Base-by-base conservation (phyloP, 2,329 filamentous ascomycete species). In the Alternaria sp. region DNA sequence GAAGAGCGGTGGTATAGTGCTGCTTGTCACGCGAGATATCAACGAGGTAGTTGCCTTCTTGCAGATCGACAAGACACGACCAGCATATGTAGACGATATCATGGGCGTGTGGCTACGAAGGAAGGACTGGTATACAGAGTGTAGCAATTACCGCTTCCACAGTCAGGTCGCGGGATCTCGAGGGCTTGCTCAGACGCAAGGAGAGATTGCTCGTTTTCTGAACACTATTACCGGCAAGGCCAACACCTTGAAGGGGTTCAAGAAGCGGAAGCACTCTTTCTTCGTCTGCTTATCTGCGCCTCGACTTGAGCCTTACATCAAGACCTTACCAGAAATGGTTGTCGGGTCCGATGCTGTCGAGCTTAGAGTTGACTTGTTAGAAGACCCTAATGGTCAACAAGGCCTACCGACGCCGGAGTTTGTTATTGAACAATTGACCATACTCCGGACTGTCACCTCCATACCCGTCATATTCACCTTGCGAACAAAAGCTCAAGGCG, bases 281-380 rank as follows among this genome's bases (percentile, higher is more conserved):
- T 99, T 99, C 70, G 91, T 98, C 23, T 93, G 93, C 8, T 80
- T 99, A 46, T 98, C 95, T 0, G 82, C 95, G 51, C 91, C 93
- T 2, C 86, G 91, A 66, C 80, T 98, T 14, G 81, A 84, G 10
- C 80, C 85, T 21, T 86, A 88, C 29, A 75, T 87, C 8, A 82
- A 88, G 21, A 80, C 89, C 28, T 82, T 99, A 42, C 87, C 89
- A 2, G 82, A 87, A 51, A 89, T 93, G 41, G 87, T 90, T 11
- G 88, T 96, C 39, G 95, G 95, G 4, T 90, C 91, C 7, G 94
- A 99, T 79, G 95, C 94, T 3, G 92, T 98, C 10, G 95, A 99
- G 78, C 80, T 99, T 51, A 88, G 95, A n/a, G 91, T 97, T 4
- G 95, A 99, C 78, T 81, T 99, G 40, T 84, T 99, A 14, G 85